phyloP scores from a whole-genome alignment of 768 basidiomycete genomes.

The Tulasnella sp. region DNA sequence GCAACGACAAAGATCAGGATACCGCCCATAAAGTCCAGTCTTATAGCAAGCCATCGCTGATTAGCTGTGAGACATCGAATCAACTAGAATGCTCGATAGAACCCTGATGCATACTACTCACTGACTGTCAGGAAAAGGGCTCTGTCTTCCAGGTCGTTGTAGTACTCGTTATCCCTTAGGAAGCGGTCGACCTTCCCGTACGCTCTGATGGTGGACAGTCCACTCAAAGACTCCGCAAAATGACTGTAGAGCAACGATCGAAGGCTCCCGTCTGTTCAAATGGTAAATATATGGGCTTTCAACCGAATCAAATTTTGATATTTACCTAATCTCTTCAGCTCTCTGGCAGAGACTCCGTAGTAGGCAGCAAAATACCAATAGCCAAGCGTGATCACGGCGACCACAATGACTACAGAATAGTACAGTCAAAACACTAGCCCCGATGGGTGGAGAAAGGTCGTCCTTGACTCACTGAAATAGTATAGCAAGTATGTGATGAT shows the following conservation, averaged over 20 bases:
- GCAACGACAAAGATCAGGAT: conserved; percentile 52
- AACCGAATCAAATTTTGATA: not conserved
- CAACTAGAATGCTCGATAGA: not conserved
- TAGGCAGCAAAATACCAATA: conserved; percentile 57
- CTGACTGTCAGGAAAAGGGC: conserved; percentile 51
- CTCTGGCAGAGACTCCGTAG: conserved; percentile 60
- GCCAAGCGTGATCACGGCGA: conserved; percentile 39
- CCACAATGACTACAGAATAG: conserved; percentile 37
- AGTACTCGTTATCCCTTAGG: conserved; percentile 48
- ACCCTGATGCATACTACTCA: not conserved
- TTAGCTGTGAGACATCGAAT: not conserved
- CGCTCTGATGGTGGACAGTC: conserved; percentile 58
- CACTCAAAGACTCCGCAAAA: conserved; percentile 65
- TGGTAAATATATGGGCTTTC: not conserved
- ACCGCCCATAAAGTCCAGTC: conserved; percentile 59
- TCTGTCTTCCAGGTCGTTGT: conserved; percentile 64
- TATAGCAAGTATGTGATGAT: conserved; percentile 48
- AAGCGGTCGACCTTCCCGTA: conserved; percentile 57
- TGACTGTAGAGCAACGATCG: conserved; percentile 67
- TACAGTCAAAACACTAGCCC: not conserved
- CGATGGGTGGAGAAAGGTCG: no score
- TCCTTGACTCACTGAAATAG: conserved; percentile 41
- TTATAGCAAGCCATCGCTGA: conserved; percentile 53
- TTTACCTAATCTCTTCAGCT: conserved; percentile 48
- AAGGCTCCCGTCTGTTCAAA: conserved; percentile 48